Evolutionary conservation across 495 filamentous ascomycete genomes (phyloP).

Genomic region (Xanthoparmelia taractica): DNA sequence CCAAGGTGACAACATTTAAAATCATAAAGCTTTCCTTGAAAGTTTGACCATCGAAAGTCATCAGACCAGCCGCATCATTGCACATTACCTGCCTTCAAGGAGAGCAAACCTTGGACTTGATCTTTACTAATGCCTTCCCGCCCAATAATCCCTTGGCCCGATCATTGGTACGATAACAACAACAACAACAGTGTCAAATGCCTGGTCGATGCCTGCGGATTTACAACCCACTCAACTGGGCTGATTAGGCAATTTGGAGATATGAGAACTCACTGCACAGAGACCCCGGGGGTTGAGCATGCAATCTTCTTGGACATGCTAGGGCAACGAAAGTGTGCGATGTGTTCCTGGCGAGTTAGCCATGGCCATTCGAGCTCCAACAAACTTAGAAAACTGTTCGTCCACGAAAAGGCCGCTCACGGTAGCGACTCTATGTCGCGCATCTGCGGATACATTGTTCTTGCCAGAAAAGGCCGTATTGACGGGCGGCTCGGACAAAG

Average conservation of each 20-base stretch:
- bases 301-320: background rate
- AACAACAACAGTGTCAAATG: background rate
- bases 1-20: no score
- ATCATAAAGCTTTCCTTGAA: no score
- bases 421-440: background rate
- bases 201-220: background rate
- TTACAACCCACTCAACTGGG: background rate
- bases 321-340: background rate
- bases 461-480: background rate
- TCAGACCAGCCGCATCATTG: background rate
- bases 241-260: background rate
- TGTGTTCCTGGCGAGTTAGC: background rate
- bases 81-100: background rate
- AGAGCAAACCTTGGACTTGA: background rate
- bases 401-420: background rate
- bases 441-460: background rate
- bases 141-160: background rate
- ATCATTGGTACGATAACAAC: background rate
- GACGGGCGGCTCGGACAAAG: background rate
- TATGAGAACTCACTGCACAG: background rate
- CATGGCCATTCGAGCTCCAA: background rate
- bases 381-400: background rate
- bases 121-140: background rate
- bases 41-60: background rate
- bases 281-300: background rate